phyloP scores from a whole-genome alignment of 106 monocot species.

The Dactylorhiza incarnata region DNA sequence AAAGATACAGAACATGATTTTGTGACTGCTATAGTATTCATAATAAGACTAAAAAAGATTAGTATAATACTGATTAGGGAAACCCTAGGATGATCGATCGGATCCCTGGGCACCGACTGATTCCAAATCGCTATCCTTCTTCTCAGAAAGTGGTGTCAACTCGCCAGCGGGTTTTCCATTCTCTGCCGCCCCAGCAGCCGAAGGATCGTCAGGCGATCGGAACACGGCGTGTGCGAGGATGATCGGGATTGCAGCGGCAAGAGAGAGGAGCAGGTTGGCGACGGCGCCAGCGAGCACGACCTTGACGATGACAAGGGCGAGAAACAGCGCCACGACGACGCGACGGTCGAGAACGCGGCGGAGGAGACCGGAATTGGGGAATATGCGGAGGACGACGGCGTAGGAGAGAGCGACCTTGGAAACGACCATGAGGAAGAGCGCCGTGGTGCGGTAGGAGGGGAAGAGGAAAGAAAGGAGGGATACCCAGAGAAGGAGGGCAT shows the following conservation, averaged over 20 bases:
- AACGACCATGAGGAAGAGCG: constrained; percentile 47
- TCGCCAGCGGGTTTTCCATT: constrained; percentile 16
- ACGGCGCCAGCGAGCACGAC: constrained; percentile 23
- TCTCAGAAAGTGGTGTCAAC: constrained; percentile 16
- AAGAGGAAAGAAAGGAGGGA: constrained; percentile 28
- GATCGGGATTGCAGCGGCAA: constrained; percentile 16
- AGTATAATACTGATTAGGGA: background rate
- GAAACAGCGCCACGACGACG: constrained; percentile 14
- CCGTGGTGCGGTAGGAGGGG: constrained; percentile 21
- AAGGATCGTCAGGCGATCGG: constrained; percentile 15
- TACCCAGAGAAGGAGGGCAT: constrained; percentile 34
- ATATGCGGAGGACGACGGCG: constrained; percentile 30
- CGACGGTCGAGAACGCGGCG: constrained; percentile 24
- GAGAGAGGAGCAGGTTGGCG: constrained; percentile 17
- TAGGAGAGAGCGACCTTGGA: constrained; percentile 38
- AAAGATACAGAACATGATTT: background rate
- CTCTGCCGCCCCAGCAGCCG: constrained; percentile 8
- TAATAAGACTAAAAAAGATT: background rate
- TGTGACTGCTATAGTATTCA: background rate
- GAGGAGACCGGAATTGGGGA: constrained; percentile 23
- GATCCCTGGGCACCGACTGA: background rate
- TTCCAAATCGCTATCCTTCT: constrained; percentile 25
- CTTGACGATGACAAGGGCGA: constrained; percentile 20
- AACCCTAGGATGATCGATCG: constrained; percentile 13
- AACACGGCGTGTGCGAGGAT: constrained; percentile 31